Conservation (phyloP, 139 green algal species). For the Coelastrella sp. region DNA sequence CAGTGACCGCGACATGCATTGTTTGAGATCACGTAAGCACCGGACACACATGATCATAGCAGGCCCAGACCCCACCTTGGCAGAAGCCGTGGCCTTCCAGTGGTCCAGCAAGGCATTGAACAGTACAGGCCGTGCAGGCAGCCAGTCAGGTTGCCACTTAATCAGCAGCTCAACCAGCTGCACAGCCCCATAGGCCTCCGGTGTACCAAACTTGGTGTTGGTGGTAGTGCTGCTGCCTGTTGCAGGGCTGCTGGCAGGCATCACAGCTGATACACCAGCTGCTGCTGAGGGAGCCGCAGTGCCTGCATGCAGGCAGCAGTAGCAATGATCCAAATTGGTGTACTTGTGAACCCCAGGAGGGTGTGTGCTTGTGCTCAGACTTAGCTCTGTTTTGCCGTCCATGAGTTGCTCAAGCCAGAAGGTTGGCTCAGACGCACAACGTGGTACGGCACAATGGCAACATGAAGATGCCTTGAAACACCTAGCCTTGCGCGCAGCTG, state of each 20-base stretch:
- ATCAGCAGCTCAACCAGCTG: conserved; percentile 84
- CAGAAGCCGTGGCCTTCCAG: conserved; percentile 57
- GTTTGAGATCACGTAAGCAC: no score
- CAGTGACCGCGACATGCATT: no score
- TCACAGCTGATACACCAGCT: background rate
- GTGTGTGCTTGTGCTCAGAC: no score
- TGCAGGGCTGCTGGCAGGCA: background rate
- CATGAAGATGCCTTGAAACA: no score
- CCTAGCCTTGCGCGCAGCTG: no score
- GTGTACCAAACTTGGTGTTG: background rate
- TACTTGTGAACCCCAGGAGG: no score
- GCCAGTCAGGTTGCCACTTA: conserved; percentile 85
- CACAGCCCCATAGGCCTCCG: conserved; percentile 74
- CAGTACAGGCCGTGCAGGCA: conserved; percentile 63
- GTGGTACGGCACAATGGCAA: no score
- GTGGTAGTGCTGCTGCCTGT: background rate
- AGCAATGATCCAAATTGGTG: no score
- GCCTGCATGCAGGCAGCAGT: background rate
- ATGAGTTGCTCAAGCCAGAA: background rate
- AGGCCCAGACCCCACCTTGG: background rate
- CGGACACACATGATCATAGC: background rate
- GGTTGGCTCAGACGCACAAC: background rate
- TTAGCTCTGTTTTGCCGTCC: no score
- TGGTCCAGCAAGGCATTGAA: conserved; percentile 64
- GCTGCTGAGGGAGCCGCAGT: background rate